These are phyloP conservation scores for Schwanniomyces vanrijiae DNA, from an alignment of 805 yeast species.

Conservation along the genomic window DNA sequence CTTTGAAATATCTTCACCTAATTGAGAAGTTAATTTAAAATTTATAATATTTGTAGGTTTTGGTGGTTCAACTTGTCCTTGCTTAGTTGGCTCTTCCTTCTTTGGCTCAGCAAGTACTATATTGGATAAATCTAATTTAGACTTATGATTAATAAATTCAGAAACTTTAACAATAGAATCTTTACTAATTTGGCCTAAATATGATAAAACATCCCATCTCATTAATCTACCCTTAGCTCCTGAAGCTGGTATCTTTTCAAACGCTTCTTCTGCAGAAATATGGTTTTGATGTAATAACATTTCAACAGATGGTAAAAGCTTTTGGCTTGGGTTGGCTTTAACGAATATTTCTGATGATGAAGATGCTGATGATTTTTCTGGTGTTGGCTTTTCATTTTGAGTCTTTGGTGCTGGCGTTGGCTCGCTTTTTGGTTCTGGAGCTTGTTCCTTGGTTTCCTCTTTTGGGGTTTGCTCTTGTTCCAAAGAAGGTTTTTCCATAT, in stretches of 20 bases:
- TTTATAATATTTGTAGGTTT: constrained; percentile 29
- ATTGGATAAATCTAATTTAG: constrained; percentile 71
- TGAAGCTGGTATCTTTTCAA: constrained; percentile 70
- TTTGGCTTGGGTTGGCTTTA: constrained; percentile 65
- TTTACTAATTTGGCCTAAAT: constrained; percentile 67
- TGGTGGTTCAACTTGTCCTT: constrained; percentile 16
- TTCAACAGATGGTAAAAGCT: constrained; percentile 77
- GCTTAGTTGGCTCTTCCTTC: constrained; percentile 9
- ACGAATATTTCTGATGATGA: constrained; percentile 14
- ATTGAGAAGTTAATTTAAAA: constrained; percentile 23
- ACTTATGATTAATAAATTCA: constrained; percentile 52
- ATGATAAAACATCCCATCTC: constrained; percentile 89
- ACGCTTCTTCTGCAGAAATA: constrained; percentile 70
- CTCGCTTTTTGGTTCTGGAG: constrained; percentile 15
- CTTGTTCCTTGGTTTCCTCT: constrained; percentile 10
- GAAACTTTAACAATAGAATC: constrained; percentile 56
- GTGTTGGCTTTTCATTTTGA: neutral
- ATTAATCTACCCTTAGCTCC: constrained; percentile 88
- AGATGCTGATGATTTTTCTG: constrained; percentile 9
- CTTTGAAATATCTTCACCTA: constrained; percentile 23
- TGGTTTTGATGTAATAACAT: constrained; percentile 58
- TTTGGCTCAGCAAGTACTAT: constrained; percentile 47
- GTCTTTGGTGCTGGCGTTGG: constrained; percentile 12
- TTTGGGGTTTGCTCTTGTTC: constrained; percentile 22
- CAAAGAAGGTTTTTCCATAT: constrained; percentile 58